These are phyloP conservation scores for Ascochyta lentis DNA, from an alignment of 2,329 filamentous ascomycete genomes.

Conservation along the genomic window DNA sequence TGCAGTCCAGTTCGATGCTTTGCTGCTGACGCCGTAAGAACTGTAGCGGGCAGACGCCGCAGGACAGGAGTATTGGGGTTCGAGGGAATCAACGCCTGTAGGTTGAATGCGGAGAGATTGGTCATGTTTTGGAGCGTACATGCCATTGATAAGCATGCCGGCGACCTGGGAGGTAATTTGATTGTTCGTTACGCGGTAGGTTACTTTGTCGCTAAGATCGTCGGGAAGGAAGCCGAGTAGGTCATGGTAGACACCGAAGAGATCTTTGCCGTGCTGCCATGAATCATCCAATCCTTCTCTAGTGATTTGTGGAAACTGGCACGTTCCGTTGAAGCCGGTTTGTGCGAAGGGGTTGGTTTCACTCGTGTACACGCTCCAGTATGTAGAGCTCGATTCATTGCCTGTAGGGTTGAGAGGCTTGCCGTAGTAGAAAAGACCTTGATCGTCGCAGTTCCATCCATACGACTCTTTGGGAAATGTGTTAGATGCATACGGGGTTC, in stretches of 20 bases:
- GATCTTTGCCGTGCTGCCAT: constrained; percentile 76
- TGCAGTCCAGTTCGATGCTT: constrained; percentile 61
- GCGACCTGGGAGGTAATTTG: constrained; percentile 83
- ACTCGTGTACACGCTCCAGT: constrained; percentile 70
- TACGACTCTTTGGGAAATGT: constrained; percentile 77
- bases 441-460: constrained; percentile 74
- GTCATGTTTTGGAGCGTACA: constrained; percentile 51
- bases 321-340: constrained; percentile 73
- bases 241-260: constrained; percentile 77
- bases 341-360: constrained; percentile 71
- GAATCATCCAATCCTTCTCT: constrained; percentile 74
- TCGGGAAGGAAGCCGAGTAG: constrained; percentile 71
- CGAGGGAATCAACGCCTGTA: constrained; percentile 70
- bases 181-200: constrained; percentile 80
- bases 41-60: constrained; percentile 55
- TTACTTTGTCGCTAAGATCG: constrained; percentile 53
- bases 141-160: constrained; percentile 74
- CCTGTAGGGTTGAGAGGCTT: constrained; percentile 58
- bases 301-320: constrained; percentile 84
- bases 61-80: constrained; percentile 74
- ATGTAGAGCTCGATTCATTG: constrained; percentile 62
- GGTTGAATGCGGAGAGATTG: constrained; percentile 57
- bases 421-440: constrained; percentile 73
- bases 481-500: constrained; percentile 80
- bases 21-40: constrained; percentile 55